Evolutionary conservation across 2,329 filamentous ascomycete species (phyloP).

Genomic region (Colletotrichum aenigma): DNA sequence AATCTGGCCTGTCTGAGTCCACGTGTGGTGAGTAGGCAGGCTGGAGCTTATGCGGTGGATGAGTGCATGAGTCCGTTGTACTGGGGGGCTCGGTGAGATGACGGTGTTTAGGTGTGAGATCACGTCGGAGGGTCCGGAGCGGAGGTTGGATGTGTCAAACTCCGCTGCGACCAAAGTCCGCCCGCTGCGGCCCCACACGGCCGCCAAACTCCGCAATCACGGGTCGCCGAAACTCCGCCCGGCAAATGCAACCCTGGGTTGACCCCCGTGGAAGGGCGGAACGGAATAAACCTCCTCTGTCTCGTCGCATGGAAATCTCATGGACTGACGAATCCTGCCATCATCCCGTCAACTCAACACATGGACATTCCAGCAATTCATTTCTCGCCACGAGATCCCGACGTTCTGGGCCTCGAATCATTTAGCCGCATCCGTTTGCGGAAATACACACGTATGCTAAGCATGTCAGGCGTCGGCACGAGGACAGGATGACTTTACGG

Average conservation of each 20-base stretch:
- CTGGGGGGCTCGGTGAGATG: background rate
- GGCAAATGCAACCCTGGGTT: background rate
- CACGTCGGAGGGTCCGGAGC: background rate
- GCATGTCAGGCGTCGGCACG: background rate
- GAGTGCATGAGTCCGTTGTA: background rate
- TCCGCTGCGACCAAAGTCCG: conserved; percentile 8
- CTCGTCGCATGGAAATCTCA: background rate
- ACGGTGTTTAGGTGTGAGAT: background rate
- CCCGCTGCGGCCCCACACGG: conserved; percentile 11
- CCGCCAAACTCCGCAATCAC: background rate
- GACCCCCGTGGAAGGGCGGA: background rate
- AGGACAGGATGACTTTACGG: background rate
- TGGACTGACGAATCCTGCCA: background rate
- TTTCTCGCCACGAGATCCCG: background rate
- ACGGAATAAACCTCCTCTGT: background rate
- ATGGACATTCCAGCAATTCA: background rate
- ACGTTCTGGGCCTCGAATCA: background rate
- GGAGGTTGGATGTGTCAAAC: conserved; percentile 7
- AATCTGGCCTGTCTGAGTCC: background rate
- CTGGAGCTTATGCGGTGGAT: background rate
- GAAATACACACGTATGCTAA: background rate
- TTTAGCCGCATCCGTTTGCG: background rate
- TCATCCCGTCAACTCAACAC: background rate
- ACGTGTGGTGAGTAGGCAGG: background rate
- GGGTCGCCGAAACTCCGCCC: conserved; percentile 8